phyloP scores from a whole-genome alignment of 140 eudicot species.

The Flaveria floridana region DNA sequence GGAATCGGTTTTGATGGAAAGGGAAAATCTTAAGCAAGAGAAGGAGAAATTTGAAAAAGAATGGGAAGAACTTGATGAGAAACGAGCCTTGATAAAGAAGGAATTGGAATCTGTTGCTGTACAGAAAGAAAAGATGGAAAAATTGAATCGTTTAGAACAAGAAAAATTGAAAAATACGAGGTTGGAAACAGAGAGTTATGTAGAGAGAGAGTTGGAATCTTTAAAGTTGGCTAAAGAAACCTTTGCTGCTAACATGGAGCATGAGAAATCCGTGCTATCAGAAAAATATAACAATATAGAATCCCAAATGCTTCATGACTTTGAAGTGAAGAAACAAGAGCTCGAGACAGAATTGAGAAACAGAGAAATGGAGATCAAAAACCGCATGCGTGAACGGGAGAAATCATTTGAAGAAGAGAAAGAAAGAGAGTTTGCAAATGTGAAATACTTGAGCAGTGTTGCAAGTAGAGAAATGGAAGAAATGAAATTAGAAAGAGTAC shows the following conservation, averaged over 20 bases:
- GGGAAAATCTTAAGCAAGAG: slow-evolving; percentile 76
- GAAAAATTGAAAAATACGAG: slow-evolving; percentile 64
- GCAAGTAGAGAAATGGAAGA: slow-evolving; percentile 82
- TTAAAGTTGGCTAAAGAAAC: slow-evolving; percentile 72
- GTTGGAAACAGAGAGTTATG: slow-evolving; percentile 57
- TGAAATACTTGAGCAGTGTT: slow-evolving; percentile 53
- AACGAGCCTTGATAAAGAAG: slow-evolving; percentile 53
- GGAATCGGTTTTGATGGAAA: slow-evolving; percentile 59
- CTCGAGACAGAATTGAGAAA: slow-evolving; percentile 63
- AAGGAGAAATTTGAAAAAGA: slow-evolving; percentile 85
- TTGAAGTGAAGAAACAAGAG: slow-evolving; percentile 69
- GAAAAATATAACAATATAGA: slow-evolving; percentile 58
- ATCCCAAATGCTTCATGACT: slow-evolving; percentile 60
- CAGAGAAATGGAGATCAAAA: slow-evolving; percentile 57
- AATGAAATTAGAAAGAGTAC: slow-evolving; percentile 58
- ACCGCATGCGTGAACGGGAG: slow-evolving; percentile 48
- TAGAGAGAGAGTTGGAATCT: slow-evolving; percentile 70
- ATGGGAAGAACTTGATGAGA: slow-evolving; percentile 93
- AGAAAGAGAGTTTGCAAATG: slow-evolving; percentile 55
- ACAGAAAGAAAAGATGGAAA: slow-evolving; percentile 58
- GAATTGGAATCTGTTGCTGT: slow-evolving; percentile 51
- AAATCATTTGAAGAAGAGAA: slow-evolving; percentile 63
- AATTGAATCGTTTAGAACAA: slow-evolving; percentile 58
- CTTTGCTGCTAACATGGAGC: slow-evolving; percentile 77
- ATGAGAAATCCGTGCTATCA: slow-evolving; percentile 52